Base-by-base conservation (phyloP, 116 monocot species). In the Iris pallida region DNA sequence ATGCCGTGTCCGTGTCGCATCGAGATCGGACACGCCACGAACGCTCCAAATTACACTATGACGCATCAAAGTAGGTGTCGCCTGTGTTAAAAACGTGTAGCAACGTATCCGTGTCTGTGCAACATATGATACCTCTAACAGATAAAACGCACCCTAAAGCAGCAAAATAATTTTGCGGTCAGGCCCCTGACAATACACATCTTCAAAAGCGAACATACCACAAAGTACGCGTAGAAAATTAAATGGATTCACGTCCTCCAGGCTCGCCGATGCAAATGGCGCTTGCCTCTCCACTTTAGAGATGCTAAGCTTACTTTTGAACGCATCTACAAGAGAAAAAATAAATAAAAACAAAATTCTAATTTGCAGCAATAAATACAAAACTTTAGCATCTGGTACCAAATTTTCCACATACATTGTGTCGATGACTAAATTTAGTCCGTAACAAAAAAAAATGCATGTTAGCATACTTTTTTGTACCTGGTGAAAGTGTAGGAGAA, bases 211-310 rank as follows among this genome's bases (percentile, higher is more conserved):
- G 4, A 45, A 65, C 42, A 59, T 82, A 96, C 96, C 96, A 57
- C 68, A 81, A 42, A 92, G 56, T 16, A 81, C 72, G 46, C 85
- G 82, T 4, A 96, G 40, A 45, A 96, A 92, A 79, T 96, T 73
- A 70, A 89, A 79, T 52, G 89, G 82, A 45, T 92, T 88, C 15
- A 76, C 80, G 20, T 85, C 82, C 40, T 68, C 81, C 81, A 82
- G 57, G 63, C 75, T 65, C 47, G 83, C 72, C 61, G 88, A 86
- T 61, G 85, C 90, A 81, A 95, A 90, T n/a, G 76, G 61, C 51
- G 63, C 83, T 47, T 51, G 16, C 41, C 46, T 4, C 18, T 61
- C 70, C 68, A 71, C 54, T 11, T 53, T 42, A 64, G 63, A 71
- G 19, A 42, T 61, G 40, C 16, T 53, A 46, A 70, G 53, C 46